These are phyloP conservation scores for Borovskyia barvae DNA, from an alignment of 208 protist genomes.

Conservation along the genomic window DNA sequence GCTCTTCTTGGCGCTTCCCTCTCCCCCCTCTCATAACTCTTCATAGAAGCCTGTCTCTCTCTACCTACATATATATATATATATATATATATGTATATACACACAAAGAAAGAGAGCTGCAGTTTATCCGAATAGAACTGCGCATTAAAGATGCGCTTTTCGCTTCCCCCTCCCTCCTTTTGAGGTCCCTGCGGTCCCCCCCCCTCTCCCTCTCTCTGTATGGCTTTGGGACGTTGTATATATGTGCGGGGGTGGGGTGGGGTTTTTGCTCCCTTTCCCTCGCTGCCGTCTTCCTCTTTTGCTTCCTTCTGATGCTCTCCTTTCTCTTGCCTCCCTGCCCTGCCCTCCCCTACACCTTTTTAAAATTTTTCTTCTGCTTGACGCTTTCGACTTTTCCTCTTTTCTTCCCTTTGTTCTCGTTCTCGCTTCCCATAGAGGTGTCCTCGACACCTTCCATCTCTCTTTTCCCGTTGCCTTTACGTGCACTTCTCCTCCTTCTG, in stretches of 20 bases:
- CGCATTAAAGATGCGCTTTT: no score
- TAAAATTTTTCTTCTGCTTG: slow-evolving; percentile 20
- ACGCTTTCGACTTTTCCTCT: slow-evolving; percentile 3
- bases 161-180: background rate
- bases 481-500: no score
- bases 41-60: no score
- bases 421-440: slow-evolving; percentile 4
- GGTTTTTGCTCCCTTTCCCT: background rate
- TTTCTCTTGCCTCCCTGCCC: slow-evolving; percentile 14
- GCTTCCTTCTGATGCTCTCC: background rate
- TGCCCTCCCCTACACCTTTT: background rate
- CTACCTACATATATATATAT: background rate
- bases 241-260: background rate
- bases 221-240: no score
- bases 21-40: no score
- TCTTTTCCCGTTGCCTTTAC: no score
- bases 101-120: background rate
- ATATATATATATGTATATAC: slow-evolving; percentile 2
- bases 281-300: background rate
- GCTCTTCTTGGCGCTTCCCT: no score
- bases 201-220: no score
- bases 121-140: no score
- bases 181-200: background rate
- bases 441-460: background rate
- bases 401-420: slow-evolving; percentile 12